Evolutionary conservation across 441 rosid genomes (phyloP).

Genomic region (Raphanus hybrid): DNA sequence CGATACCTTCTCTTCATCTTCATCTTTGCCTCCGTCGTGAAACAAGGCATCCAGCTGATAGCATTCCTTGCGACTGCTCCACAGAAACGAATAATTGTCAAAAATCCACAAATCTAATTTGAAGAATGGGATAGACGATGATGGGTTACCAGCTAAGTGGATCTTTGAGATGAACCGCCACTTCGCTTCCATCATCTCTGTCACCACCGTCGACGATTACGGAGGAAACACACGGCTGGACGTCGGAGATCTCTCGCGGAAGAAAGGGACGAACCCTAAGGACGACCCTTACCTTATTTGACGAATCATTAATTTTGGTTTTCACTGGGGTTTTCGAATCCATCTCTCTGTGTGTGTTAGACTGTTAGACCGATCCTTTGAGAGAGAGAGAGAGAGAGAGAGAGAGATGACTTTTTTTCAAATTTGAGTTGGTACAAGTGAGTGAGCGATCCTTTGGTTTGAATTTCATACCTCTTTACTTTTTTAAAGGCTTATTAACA

Average conservation of each 20-base stretch:
- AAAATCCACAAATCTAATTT: neutral
- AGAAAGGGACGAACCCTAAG: slow-evolving; percentile 81
- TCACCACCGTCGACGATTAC: slow-evolving; percentile 46
- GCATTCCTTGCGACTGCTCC: slow-evolving; percentile 71
- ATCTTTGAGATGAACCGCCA: slow-evolving; percentile 69
- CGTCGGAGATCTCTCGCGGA: slow-evolving; percentile 52
- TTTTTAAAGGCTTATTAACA: no score
- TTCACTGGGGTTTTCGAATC: slow-evolving; percentile 29
- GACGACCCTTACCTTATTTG: slow-evolving; percentile 59
- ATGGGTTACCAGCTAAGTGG: slow-evolving; percentile 63
- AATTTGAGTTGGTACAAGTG: neutral
- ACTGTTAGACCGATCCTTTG: neutral
- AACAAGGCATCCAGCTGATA: slow-evolving; percentile 86
- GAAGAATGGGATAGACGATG: neutral
- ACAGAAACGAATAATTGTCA: neutral
- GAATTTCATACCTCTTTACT: neutral
- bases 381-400: neutral
- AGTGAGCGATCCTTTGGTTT: neutral
- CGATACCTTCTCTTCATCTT: slow-evolving; percentile 58
- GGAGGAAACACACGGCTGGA: slow-evolving; percentile 50
- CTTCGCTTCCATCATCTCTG: slow-evolving; percentile 49
- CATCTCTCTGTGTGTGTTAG: slow-evolving; percentile 11
- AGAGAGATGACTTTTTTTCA: neutral
- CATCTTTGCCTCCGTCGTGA: no score
- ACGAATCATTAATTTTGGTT: slow-evolving; percentile 23